Percentiles rank a stretch among this genome's conserved stretches.
phyloP scores from a whole-genome alignment of 768 basidiomycete species.

The Tubosaeta sp. region DNA sequence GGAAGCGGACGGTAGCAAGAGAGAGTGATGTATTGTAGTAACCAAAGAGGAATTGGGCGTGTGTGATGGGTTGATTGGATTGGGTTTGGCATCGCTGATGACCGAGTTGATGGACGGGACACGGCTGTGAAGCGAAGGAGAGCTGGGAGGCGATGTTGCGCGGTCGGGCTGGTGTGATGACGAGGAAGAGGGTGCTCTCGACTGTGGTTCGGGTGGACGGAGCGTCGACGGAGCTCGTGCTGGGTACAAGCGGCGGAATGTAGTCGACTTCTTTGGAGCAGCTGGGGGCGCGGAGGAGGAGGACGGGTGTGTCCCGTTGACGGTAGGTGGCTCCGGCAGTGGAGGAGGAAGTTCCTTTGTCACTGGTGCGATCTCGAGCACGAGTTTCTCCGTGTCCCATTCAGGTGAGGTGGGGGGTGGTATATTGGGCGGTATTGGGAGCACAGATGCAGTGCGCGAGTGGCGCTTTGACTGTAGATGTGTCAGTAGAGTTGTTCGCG shows the following conservation, averaged over 20 bases:
- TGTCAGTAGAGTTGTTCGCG: neutral
- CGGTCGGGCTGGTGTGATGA: slow-evolving; percentile 21
- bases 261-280: slow-evolving; percentile 36
- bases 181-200: slow-evolving; percentile 15
- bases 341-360: neutral
- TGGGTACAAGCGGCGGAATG: slow-evolving; percentile 50
- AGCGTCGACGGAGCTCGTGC: slow-evolving; percentile 31
- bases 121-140: slow-evolving; percentile 26
- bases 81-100: slow-evolving; percentile 7
- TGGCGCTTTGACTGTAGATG: slow-evolving; percentile 43
- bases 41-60: slow-evolving; percentile 5
- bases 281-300: neutral
- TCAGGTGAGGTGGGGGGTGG: slow-evolving; percentile 24
- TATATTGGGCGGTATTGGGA: slow-evolving; percentile 22
- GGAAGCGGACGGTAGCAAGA: neutral
- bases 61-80: slow-evolving; percentile 10
- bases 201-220: slow-evolving; percentile 25
- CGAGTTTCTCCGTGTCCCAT: slow-evolving; percentile 22
- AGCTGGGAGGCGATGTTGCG: slow-evolving; percentile 19
- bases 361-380: slow-evolving; percentile 4
- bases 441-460: slow-evolving; percentile 36
- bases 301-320: neutral
- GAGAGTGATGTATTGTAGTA: neutral
- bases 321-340: neutral
- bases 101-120: slow-evolving; percentile 31